Evolutionary conservation across 2,329 filamentous ascomycete genomes (phyloP).

Genomic region (Zymoseptoria tritici): DNA sequence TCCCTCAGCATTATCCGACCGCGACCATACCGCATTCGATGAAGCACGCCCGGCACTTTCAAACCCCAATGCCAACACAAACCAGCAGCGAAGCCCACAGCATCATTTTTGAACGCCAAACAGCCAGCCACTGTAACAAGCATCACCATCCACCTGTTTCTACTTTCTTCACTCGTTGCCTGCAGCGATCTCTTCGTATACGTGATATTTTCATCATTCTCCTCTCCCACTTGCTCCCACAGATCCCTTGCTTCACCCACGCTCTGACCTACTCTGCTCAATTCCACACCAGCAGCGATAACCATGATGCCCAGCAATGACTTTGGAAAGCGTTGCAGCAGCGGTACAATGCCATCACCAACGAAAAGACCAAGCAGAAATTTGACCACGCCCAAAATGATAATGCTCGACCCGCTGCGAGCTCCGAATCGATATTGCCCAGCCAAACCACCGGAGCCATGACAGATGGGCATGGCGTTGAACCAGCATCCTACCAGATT

Average conservation of each 20-base stretch:
- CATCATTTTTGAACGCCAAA: constrained; percentile 83
- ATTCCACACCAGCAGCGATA: constrained; percentile 77
- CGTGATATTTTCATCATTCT: constrained; percentile 22
- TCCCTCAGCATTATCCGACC: constrained; percentile 13
- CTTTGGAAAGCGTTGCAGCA: constrained; percentile 67
- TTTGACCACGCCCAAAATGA: constrained; percentile 71
- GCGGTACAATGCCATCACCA: constrained; percentile 62
- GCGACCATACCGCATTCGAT: constrained; percentile 9
- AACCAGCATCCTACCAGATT: constrained; percentile 86
- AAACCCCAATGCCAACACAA: constrained; percentile 72
- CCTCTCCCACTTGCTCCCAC: constrained; percentile 35
- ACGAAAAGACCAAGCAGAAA: constrained; percentile 67
- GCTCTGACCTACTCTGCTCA: constrained; percentile 76
- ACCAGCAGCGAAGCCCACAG: constrained; percentile 75
- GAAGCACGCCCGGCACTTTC: constrained; percentile 12
- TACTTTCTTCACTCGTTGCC: constrained; percentile 59
- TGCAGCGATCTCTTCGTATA: constrained; percentile 41
- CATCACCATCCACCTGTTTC: constrained; percentile 81
- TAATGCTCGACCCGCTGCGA: constrained; percentile 73
- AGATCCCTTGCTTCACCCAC: constrained; percentile 66
- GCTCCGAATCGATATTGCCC: constrained; percentile 89
- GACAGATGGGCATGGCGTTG: constrained; percentile 90
- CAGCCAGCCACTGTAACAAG: constrained; percentile 75
- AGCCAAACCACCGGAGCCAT: constrained; percentile 83
- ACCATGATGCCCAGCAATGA: constrained; percentile 81